Evolutionary conservation across 1,284 basidiomycete genomes (phyloP), one percentile per base, ranked within the genome.

Genomic region (Heimioporus retisporus): DNA sequence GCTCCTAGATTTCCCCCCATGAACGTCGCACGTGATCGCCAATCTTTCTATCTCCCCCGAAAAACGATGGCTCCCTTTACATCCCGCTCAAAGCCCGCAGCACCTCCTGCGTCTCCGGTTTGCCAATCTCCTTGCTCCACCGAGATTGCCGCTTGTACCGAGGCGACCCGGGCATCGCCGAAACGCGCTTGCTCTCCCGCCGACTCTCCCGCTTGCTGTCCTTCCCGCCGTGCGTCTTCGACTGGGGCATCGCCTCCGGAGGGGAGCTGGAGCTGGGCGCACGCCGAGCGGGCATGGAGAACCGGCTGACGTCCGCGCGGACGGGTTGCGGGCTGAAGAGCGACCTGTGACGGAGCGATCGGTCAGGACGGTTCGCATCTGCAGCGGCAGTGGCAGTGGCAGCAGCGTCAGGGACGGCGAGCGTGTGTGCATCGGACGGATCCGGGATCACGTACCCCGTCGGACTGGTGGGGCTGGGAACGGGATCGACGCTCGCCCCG

Each of bases 41-140:
- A 35, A n/a, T n/a, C n/a, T 10, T 35, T n/a, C n/a, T n/a, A n/a
- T 35, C 35, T 35, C 35, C 35, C 35, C 7, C 4, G 35, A 35
- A 35, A 10, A 35, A 35, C 35, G 11, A 35, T 10, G 31, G 8
- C 31, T 5, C 2, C 35, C 11, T 10, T 18, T 67, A 70, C 35
- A 70, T 18, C 31, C 5, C 56, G 16, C 65, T 65, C 53, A 77
- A 46, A 31, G 60, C 67, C 19, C 53, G 67, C 54, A 76, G 59
- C 2, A 75, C 62, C 56, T 69, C 69, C 55, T 72, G 72, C 15
- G 73, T 77, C 43, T 75, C 73, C 6, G 72, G 63, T 10, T 69
- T 67, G 11, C 55, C 61, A 61, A 74, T n/a, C 57, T 77, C 73
- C 59, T 8, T 60, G 15, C 60, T 65, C 69, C 67, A 76, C 42